Evolutionary conservation across 2,329 filamentous ascomycete species (phyloP).

Genomic region (Fusarium devonianum): DNA sequence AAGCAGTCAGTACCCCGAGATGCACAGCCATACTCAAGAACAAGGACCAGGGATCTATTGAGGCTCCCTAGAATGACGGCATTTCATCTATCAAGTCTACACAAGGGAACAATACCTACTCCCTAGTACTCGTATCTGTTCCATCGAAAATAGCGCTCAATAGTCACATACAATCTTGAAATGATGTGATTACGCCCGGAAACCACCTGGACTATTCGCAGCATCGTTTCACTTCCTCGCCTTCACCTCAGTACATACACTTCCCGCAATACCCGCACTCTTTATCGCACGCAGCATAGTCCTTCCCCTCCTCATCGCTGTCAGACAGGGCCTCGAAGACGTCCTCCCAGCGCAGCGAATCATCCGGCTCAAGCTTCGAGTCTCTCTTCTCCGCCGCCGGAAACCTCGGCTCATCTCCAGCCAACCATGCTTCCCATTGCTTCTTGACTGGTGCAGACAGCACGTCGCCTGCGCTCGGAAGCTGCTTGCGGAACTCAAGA

Average conservation of each 20-base stretch:
- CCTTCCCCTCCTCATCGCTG: constrained; percentile 15
- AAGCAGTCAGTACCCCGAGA: too few species aligned
- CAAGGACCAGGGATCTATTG: too few species aligned
- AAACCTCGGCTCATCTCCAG: background rate
- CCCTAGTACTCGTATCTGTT: too few species aligned
- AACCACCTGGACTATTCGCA: too few species aligned
- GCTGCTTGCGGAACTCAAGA: constrained; percentile 40
- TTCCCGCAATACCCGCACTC: constrained; percentile 43
- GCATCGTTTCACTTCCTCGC: background rate
- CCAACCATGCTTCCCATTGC: constrained; percentile 40
- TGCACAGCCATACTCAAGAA: too few species aligned
- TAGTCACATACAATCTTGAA: too few species aligned
- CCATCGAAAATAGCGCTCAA: too few species aligned
- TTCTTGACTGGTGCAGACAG: constrained; percentile 34
- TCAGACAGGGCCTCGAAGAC: constrained; percentile 17
- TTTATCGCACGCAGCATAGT: constrained; percentile 40
- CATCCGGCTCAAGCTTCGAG: background rate
- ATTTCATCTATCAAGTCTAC: too few species aligned
- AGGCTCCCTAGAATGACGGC: too few species aligned
- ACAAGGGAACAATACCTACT: too few species aligned
- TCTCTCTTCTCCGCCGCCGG: background rate
- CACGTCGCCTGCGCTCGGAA: constrained; percentile 30
- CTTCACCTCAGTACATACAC: constrained; percentile 24
- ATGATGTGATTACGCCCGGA: too few species aligned
- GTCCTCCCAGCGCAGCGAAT: constrained; percentile 10